Evolutionary conservation across 2,329 filamentous ascomycete genomes (phyloP).

Genomic region (Alternaria gansuensis): DNA sequence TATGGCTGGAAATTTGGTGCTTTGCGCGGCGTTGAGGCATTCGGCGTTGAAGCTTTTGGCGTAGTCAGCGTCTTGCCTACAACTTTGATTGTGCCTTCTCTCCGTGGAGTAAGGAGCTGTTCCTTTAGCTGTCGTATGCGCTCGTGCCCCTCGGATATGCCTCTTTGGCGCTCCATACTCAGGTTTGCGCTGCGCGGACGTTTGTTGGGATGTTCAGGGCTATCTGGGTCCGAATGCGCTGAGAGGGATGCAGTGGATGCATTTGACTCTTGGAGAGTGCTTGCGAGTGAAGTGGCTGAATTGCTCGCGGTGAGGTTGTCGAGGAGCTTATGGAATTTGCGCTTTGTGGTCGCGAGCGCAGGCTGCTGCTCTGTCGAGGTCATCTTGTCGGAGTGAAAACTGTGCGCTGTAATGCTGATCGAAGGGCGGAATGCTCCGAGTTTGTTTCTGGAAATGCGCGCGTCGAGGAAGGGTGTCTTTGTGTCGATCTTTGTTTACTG

Average conservation of each 20-base stretch:
- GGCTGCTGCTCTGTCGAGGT: constrained; percentile 39
- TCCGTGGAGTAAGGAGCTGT: constrained; percentile 43
- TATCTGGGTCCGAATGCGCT: constrained; percentile 33
- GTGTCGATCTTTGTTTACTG: constrained; percentile 41
- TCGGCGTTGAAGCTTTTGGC: constrained; percentile 34
- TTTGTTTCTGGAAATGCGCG: constrained; percentile 9
- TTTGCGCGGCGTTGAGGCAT: constrained; percentile 43
- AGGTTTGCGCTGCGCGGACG: constrained; percentile 47
- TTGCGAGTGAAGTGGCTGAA: constrained; percentile 52
- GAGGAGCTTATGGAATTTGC: constrained; percentile 77
- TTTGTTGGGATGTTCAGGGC: constrained; percentile 46
- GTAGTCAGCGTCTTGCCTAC: constrained; percentile 43
- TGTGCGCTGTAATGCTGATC: not conserved
- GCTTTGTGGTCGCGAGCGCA: constrained; percentile 78
- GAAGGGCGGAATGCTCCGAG: not conserved
- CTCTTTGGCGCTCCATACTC: constrained; percentile 39
- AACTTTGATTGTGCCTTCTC: constrained; percentile 43
- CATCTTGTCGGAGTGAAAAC: constrained; percentile 11
- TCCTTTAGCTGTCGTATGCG: constrained; percentile 46
- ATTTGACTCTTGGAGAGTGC: constrained; percentile 51
- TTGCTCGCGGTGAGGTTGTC: constrained; percentile 65
- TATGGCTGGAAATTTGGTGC: constrained; percentile 82
- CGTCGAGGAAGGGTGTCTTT: constrained; percentile 12
- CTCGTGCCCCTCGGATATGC: constrained; percentile 42
- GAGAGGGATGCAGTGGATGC: constrained; percentile 43